Evolutionary conservation across 345 rosid species (phyloP).

Genomic region (Salix caprea): DNA sequence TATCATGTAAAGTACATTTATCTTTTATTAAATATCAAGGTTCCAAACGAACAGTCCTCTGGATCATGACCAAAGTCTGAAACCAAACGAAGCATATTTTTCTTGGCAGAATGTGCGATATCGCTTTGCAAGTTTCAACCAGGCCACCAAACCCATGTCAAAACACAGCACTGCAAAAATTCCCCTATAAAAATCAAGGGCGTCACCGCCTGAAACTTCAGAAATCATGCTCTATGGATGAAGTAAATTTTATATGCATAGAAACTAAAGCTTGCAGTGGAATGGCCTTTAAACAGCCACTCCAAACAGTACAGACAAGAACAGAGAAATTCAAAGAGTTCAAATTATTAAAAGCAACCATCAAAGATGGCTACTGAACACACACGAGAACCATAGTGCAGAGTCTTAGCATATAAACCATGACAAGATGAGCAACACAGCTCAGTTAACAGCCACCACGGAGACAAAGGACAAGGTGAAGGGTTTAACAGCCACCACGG

Average conservation of each 20-base stretch:
- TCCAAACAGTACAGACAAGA: background rate
- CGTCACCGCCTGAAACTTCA: no score
- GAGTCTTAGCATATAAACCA: background rate
- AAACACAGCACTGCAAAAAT: no score
- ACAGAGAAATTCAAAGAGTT: background rate
- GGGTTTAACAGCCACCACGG: constrained; percentile 34
- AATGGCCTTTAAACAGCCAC: background rate
- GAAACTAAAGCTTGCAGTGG: background rate
- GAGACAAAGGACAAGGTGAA: constrained; percentile 52
- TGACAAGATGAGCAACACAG: no score
- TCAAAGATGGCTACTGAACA: background rate
- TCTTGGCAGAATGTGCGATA: no score
- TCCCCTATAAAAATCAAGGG: no score
- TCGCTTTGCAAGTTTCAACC: no score
- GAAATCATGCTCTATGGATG: background rate
- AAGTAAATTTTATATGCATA: background rate
- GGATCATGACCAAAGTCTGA: no score
- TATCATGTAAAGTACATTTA: no score
- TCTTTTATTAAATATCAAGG: no score
- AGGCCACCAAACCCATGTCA: no score
- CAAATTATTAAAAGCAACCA: background rate
- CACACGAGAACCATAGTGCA: background rate
- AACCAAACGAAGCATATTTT: no score
- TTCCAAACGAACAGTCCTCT: no score
- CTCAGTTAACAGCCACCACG: constrained; percentile 41